Base-by-base conservation (phyloP, 352 stramenopile genomes). In the Phytophthora idaei region DNA sequence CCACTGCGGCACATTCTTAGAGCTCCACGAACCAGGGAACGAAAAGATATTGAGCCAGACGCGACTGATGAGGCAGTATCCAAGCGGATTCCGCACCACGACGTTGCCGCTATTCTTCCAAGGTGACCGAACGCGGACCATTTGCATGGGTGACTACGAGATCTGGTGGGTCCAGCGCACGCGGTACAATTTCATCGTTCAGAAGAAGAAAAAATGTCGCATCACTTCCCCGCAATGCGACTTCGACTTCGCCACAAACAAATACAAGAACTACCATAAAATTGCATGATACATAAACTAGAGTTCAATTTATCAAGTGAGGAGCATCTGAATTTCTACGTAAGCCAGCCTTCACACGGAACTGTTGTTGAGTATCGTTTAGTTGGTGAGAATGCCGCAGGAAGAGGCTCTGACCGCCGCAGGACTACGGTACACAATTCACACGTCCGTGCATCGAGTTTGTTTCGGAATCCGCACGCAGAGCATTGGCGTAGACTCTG, bases 131-230 rank as follows among this genome's bases (percentile, higher is more conserved):
- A 73, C 51, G 4, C 78, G 82, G 9, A 93, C 82, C 7, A 76
- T 95, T 54, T 95, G 87, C 59, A 71, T 70, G 21, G 85, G 87
- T 4, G 73, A 77, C 58, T 95, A 95, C 63, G 87, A 95, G 56
- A 85, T 96, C 55, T 96, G 89, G 88, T 96, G 89, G 89, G 89
- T 95, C 6, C 77, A 90, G 52, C 87, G 89, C 56, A 95, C 85
- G 50, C 72, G 77, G 6, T 92, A 88, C 59, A 92, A 91, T 57
- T 88, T 89, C 56, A 88, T 96, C 41, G 76, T 95, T 10, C 81
- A 96, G 67, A 89, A 90, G 64, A 87, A 81, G 51, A 96, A 96
- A 61, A 81, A 74, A 14, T 89, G 95, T 52, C 61, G 49, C 25
- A 73, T 96, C 45, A 69, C 75, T 5, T 66, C 69, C 0, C 89